Percentiles rank a stretch among this genome's conserved stretches.
Conservation (phyloP, 176 grass and related monocot genomes). For the Avena insularis region DNA sequence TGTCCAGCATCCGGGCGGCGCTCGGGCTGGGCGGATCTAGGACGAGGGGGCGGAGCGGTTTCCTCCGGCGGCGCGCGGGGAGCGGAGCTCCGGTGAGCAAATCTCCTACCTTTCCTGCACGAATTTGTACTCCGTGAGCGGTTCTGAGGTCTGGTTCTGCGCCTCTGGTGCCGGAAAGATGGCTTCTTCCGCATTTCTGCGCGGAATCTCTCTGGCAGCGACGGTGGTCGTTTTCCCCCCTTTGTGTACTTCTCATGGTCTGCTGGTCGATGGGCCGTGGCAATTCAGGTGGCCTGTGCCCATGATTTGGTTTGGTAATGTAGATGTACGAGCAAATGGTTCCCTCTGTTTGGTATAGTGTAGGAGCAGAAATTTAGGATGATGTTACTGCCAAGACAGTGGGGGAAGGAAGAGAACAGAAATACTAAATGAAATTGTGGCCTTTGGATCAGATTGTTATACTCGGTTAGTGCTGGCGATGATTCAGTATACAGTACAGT, state of each 20-base stretch:
- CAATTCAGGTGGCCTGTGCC: conserved; percentile 6
- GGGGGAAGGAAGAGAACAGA: not conserved
- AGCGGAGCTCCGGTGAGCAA: conserved; percentile 31
- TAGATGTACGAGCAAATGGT: conserved; percentile 8
- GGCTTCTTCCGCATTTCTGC: conserved; percentile 9
- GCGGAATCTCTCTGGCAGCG: not conserved
- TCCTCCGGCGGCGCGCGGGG: not conserved
- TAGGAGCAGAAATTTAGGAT: not conserved
- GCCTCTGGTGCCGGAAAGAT: not conserved
- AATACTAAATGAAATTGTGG: not conserved
- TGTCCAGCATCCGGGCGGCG: not conserved
- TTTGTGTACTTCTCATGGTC: not conserved
- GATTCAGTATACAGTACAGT: not conserved
- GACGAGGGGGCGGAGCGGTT: not conserved
- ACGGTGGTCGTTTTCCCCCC: not conserved
- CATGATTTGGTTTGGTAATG: conserved; percentile 1
- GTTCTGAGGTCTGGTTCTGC: conserved; percentile 8
- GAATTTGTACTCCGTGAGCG: not conserved
- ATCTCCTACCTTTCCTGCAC: not conserved
- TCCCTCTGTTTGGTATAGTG: not conserved
- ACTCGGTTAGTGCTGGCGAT: not conserved
- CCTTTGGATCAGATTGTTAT: not conserved
- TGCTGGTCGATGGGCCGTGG: not conserved
- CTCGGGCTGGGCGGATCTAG: conserved; percentile 39
- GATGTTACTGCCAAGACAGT: not conserved